Percentiles rank a stretch among this genome's conserved stretches.
These are phyloP conservation scores for Tephrocybe rancida DNA, from an alignment of 768 basidiomycete species.

Conservation along the genomic window DNA sequence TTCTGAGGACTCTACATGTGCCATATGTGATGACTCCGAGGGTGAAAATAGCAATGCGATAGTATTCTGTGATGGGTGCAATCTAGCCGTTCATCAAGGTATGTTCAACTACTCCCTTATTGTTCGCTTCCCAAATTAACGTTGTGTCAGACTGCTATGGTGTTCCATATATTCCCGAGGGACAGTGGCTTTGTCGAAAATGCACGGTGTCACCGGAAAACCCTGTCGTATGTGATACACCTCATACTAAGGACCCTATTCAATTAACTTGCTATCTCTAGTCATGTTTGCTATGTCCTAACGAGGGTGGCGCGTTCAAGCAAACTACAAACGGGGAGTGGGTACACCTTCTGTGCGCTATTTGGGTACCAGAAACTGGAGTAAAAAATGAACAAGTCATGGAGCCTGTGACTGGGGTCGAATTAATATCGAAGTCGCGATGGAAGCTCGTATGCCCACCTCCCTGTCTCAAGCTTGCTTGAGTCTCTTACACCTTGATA, in stretches of 20 bases:
- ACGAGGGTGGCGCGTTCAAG: constrained; percentile 98
- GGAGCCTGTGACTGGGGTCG: constrained; percentile 94
- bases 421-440: constrained; percentile 83
- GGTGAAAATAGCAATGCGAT: constrained; percentile 99
- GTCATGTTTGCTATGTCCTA: constrained; percentile 95
- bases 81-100: constrained; percentile 99
- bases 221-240: constrained; percentile 71
- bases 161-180: constrained; percentile 98
- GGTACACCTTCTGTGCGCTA: constrained; percentile 96
- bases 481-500: constrained; percentile 19
- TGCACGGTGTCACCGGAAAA: constrained; percentile 97
- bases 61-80: constrained; percentile 99
- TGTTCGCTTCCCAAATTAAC: background rate
- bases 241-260: background rate
- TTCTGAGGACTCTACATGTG: constrained; percentile 94
- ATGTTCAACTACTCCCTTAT: background rate
- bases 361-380: constrained; percentile 95
- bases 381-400: constrained; percentile 96
- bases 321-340: constrained; percentile 92
- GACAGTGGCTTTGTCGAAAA: constrained; percentile 98
- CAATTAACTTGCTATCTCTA: constrained; percentile 30
- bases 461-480: background rate
- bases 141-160: constrained; percentile 86
- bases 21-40: constrained; percentile 97
- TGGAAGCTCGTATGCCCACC: constrained; percentile 83